phyloP scores from a whole-genome alignment of 176 grass and related monocot genomes.

The Avena eriantha region DNA sequence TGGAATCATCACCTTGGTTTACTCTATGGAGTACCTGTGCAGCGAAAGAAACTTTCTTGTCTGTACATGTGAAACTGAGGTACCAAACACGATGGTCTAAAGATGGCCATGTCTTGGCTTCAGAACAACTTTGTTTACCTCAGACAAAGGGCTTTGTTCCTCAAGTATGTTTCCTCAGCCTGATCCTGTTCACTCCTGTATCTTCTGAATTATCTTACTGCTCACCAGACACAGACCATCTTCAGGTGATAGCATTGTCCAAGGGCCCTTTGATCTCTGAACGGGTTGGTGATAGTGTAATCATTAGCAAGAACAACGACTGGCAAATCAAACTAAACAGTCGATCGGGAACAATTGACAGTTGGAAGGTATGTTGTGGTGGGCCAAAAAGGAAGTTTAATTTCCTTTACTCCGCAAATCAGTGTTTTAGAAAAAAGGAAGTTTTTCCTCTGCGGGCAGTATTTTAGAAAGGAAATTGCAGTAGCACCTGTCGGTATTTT shows the following conservation, averaged over 20 bases:
- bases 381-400: not conserved
- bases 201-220: conserved; percentile 40
- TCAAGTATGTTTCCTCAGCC: conserved; percentile 54
- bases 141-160: conserved; percentile 53
- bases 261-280: conserved; percentile 51
- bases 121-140: conserved; percentile 81
- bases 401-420: not conserved
- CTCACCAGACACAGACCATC: conserved; percentile 5
- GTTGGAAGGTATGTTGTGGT: conserved; percentile 72
- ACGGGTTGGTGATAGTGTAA: conserved; percentile 59
- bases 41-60: conserved; percentile 78
- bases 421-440: too few species aligned
- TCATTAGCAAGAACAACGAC: conserved; percentile 55
- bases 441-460: too few species aligned
- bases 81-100: conserved; percentile 74
- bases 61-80: conserved; percentile 63
- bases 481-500: too few species aligned
- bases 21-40: conserved; percentile 48
- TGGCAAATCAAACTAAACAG: conserved; percentile 92
- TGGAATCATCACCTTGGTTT: conserved; percentile 78
- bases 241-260: conserved; percentile 67
- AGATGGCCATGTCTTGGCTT: conserved; percentile 81
- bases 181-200: conserved; percentile 30
- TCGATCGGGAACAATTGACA: conserved; percentile 80
- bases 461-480: too few species aligned